phyloP scores from a whole-genome alignment of 805 yeast genomes.

The Saturnispora besseyi region DNA sequence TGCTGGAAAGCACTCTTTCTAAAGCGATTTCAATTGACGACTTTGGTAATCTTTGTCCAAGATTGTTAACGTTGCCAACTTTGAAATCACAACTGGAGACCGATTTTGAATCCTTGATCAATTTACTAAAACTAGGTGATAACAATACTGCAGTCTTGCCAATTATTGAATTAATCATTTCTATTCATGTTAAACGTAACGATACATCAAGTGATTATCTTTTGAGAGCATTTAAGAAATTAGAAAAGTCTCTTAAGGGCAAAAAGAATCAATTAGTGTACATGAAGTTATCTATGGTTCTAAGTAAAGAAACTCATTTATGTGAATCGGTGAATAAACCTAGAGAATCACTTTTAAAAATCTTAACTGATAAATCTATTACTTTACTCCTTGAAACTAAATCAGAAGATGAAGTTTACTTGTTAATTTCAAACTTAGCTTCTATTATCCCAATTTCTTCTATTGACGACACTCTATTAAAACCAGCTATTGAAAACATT shows the following conservation, averaged over 20 bases:
- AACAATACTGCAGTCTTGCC: constrained; percentile 11
- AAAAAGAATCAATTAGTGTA: neutral
- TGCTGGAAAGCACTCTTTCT: constrained; percentile 4
- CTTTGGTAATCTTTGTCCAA: constrained; percentile 13
- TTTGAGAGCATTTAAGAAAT: neutral
- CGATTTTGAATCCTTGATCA: constrained; percentile 10
- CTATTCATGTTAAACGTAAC: constrained; percentile 32
- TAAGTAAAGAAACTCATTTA: neutral
- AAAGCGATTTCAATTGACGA: constrained; percentile 16
- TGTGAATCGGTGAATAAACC: neutral
- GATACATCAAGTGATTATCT: constrained; percentile 18
- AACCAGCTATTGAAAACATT: constrained; percentile 9
- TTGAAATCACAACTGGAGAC: constrained; percentile 44
- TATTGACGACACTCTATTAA: neutral
- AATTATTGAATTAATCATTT: constrained; percentile 33
- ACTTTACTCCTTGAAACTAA: neutral
- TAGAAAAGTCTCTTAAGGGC: constrained; percentile 1
- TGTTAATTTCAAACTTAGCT: constrained; percentile 3
- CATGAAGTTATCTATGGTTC: constrained; percentile 1
- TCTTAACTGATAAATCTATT: neutral
- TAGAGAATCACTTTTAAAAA: neutral
- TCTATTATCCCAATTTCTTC: neutral
- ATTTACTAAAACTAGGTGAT: constrained; percentile 10
- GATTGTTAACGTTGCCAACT: constrained; percentile 42
- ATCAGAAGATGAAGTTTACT: neutral